Conservation (phyloP, 1,139 yeast genomes). For the Candida tropicalis region DNA sequence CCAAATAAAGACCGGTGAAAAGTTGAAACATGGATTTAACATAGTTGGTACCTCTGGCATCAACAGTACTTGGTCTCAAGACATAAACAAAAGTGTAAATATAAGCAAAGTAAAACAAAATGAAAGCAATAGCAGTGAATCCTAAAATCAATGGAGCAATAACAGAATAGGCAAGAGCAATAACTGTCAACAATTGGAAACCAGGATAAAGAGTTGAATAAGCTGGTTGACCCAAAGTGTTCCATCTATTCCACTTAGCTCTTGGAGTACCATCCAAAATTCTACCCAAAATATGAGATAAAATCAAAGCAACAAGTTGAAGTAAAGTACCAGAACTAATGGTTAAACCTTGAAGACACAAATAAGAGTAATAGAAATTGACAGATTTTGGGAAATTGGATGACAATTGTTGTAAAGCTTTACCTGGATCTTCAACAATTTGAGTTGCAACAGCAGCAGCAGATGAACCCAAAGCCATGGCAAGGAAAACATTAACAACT, state of each 20-base stretch:
- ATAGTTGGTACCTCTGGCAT: slow-evolving; percentile 67
- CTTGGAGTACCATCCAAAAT: slow-evolving; percentile 50
- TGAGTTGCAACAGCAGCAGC: slow-evolving; percentile 69
- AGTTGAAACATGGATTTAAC: slow-evolving; percentile 68
- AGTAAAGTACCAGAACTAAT: slow-evolving; percentile 40
- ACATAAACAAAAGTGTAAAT: slow-evolving; percentile 60
- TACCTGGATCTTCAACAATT: slow-evolving; percentile 55
- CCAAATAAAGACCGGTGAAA: slow-evolving; percentile 65
- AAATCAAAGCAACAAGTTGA: slow-evolving; percentile 47
- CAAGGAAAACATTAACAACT: slow-evolving; percentile 81
- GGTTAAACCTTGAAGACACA: slow-evolving; percentile 47
- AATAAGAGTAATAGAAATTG: slow-evolving; percentile 65
- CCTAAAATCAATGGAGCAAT: slow-evolving; percentile 52
- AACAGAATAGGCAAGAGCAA: slow-evolving; percentile 43
- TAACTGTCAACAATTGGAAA: slow-evolving; percentile 41
- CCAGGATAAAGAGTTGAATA: slow-evolving; percentile 45
- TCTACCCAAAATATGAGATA: slow-evolving; percentile 49
- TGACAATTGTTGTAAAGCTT: slow-evolving; percentile 60
- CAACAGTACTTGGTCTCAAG: slow-evolving; percentile 51
- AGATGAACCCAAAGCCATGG: slow-evolving; percentile 79
- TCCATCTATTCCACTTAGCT: slow-evolving; percentile 49
- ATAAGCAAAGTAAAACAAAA: slow-evolving; percentile 60
- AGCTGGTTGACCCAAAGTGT: slow-evolving; percentile 44
- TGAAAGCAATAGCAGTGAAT: slow-evolving; percentile 47
- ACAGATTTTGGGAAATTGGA: slow-evolving; percentile 68